phyloP scores from a whole-genome alignment of 495 filamentous ascomycete genomes.

The Podospora fimiseda region DNA sequence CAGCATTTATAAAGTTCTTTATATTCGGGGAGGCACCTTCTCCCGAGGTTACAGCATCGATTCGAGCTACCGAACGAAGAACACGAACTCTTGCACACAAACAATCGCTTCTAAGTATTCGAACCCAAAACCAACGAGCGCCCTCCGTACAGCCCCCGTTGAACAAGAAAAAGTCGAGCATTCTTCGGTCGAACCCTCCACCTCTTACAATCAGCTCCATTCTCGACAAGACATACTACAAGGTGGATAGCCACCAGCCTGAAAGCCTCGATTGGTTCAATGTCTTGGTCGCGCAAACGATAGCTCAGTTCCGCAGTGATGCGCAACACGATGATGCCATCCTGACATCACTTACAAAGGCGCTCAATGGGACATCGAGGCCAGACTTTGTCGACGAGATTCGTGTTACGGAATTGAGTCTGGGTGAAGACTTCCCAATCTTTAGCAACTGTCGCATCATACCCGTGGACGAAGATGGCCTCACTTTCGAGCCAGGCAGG shows the following conservation, averaged over 20 bases:
- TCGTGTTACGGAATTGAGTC: slow-evolving; percentile 80
- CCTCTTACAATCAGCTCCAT: slow-evolving; percentile 76
- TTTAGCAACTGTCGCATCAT: slow-evolving; percentile 97
- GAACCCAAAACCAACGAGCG: slow-evolving; percentile 33
- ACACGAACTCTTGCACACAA: slow-evolving; percentile 57
- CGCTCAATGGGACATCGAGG: slow-evolving; percentile 77
- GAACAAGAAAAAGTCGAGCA: slow-evolving; percentile 69
- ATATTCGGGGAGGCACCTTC: slow-evolving; percentile 93
- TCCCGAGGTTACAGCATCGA: slow-evolving; percentile 62
- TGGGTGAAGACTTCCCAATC: slow-evolving; percentile 96
- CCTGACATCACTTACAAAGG: slow-evolving; percentile 81
- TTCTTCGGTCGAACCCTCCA: slow-evolving; percentile 59
- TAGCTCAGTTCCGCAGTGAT: slow-evolving; percentile 89
- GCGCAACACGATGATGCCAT: slow-evolving; percentile 87
- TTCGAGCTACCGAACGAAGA: slow-evolving; percentile 62
- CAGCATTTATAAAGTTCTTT: slow-evolving; percentile 98
- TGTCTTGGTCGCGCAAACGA: slow-evolving; percentile 91
- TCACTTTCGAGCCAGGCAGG: slow-evolving; percentile 44
- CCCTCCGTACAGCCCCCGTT: slow-evolving; percentile 35
- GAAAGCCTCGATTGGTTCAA: slow-evolving; percentile 99
- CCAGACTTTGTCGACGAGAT: slow-evolving; percentile 92
- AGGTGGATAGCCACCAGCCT: slow-evolving; percentile 91
- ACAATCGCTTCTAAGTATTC: slow-evolving; percentile 58
- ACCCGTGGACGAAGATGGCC: slow-evolving; percentile 66
- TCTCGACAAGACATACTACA: slow-evolving; percentile 95